These are phyloP conservation scores for Herpetomonas samuelpessoai DNA, from an alignment of 208 protist species.

Conservation along the genomic window DNA sequence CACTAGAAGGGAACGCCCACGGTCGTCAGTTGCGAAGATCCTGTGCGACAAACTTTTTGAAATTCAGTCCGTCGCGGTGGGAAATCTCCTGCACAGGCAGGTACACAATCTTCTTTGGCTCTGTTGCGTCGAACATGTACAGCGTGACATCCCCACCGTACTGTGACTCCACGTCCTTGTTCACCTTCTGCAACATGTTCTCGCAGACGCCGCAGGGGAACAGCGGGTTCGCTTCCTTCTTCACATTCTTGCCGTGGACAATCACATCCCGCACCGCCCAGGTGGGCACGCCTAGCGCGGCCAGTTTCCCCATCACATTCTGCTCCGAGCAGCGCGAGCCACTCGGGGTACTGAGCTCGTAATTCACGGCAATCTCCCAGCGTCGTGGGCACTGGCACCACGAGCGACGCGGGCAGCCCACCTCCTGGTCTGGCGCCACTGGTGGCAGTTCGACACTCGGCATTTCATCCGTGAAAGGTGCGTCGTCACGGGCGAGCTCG, in stretches of 20 bases:
- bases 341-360: constrained; percentile 89
- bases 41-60: constrained; percentile 73
- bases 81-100: constrained; percentile 84
- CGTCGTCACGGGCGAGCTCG: constrained; percentile 3
- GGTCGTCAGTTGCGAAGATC: constrained; percentile 33
- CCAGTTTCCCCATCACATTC: constrained; percentile 86
- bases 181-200: constrained; percentile 88
- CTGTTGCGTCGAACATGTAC: constrained; percentile 87
- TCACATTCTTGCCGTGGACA: constrained; percentile 67
- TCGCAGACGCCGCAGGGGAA: constrained; percentile 91
- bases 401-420: constrained; percentile 41
- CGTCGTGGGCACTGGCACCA: constrained; percentile 77
- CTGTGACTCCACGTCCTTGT: constrained; percentile 54
- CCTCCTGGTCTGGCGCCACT: constrained; percentile 6
- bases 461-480: background rate
- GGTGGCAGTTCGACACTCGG: constrained; percentile 10
- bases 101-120: constrained; percentile 74
- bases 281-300: constrained; percentile 70
- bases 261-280: constrained; percentile 82
- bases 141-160: constrained; percentile 78
- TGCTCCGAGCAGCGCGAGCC: constrained; percentile 90
- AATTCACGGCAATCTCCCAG: constrained; percentile 82
- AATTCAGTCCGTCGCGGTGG: constrained; percentile 58
- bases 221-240: constrained; percentile 80
- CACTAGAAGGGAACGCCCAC: no score